These are phyloP conservation scores for Chrysanthemum makinoi DNA, from an alignment of 129 eudicot genomes.

Conservation along the genomic window DNA sequence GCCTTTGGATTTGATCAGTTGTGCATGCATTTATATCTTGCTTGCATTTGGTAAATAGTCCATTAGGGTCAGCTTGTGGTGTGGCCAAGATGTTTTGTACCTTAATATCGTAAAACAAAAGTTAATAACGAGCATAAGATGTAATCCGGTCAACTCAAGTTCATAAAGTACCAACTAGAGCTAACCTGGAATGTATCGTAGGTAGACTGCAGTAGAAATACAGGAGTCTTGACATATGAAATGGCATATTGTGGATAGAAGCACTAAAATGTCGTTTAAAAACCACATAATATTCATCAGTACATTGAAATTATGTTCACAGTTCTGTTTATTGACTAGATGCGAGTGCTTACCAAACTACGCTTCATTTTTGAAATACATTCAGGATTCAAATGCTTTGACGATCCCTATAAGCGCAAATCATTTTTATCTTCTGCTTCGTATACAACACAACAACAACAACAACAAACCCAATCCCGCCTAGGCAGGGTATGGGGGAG, in stretches of 20 bases:
- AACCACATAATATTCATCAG: no score
- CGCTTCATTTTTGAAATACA: conserved; percentile 33
- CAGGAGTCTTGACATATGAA: conserved; percentile 32
- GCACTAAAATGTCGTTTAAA: conserved; percentile 33
- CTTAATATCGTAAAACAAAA: conserved; percentile 10
- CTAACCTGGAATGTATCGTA: conserved; percentile 40
- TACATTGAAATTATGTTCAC: background rate
- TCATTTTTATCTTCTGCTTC: background rate
- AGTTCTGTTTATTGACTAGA: background rate
- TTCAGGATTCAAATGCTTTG: conserved; percentile 27
- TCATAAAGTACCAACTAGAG: background rate
- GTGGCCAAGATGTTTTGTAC: conserved; percentile 38
- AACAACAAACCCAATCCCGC: no score
- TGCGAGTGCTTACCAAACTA: conserved; percentile 20
- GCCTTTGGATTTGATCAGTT: conserved; percentile 25
- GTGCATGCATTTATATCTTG: conserved; percentile 28
- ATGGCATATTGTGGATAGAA: conserved; percentile 40
- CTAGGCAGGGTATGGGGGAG: no score
- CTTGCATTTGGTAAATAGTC: conserved; percentile 33
- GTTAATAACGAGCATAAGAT: conserved; percentile 5
- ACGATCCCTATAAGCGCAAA: conserved; percentile 31
- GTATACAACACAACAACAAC: no score
- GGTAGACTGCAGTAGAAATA: conserved; percentile 34
- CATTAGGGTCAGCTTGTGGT: conserved; percentile 36
- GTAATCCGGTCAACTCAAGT: background rate